These are phyloP conservation scores for Tinospora cordifolia DNA, from an alignment of 164 flowering plant species.

Conservation along the genomic window DNA sequence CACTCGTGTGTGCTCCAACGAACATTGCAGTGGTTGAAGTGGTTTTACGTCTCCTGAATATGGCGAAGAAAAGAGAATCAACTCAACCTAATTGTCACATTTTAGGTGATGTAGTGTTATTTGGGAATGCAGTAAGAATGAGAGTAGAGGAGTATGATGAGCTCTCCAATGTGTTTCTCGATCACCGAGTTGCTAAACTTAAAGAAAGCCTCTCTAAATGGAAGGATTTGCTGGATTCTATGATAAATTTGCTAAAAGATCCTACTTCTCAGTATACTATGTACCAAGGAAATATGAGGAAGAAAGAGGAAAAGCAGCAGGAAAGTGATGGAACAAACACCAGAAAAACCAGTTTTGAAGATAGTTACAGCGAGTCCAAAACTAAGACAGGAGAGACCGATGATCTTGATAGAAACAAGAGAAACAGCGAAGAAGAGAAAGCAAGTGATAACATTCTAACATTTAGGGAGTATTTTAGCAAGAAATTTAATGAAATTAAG, in stretches of 20 bases:
- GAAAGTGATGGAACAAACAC: background rate
- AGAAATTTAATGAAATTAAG: constrained; percentile 9
- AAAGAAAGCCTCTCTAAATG: constrained; percentile 34
- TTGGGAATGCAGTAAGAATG: constrained; percentile 42
- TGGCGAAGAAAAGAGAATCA: constrained; percentile 16
- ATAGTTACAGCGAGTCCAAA: too few relatives aligned
- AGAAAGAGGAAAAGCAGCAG: background rate
- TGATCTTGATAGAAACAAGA: background rate
- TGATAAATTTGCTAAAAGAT: constrained; percentile 32
- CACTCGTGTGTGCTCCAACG: constrained; percentile 49
- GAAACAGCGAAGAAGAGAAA: background rate
- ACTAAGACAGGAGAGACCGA: too few relatives aligned
- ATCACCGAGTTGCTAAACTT: constrained; percentile 34
- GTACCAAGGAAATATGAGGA: background rate
- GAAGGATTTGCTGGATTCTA: constrained; percentile 18
- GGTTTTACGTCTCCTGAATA: constrained; percentile 21
- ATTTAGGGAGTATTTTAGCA: constrained; percentile 24
- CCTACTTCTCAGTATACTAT: constrained; percentile 6
- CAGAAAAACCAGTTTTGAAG: background rate
- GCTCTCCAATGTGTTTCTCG: constrained; percentile 35
- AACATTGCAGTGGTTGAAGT: constrained; percentile 39
- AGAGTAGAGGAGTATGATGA: constrained; percentile 30
- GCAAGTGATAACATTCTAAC: constrained; percentile 7
- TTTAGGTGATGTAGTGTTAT: constrained; percentile 44
- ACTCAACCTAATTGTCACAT: constrained; percentile 20